phyloP scores from a whole-genome alignment of 2,329 filamentous ascomycete genomes.

The Fusarium citri region DNA sequence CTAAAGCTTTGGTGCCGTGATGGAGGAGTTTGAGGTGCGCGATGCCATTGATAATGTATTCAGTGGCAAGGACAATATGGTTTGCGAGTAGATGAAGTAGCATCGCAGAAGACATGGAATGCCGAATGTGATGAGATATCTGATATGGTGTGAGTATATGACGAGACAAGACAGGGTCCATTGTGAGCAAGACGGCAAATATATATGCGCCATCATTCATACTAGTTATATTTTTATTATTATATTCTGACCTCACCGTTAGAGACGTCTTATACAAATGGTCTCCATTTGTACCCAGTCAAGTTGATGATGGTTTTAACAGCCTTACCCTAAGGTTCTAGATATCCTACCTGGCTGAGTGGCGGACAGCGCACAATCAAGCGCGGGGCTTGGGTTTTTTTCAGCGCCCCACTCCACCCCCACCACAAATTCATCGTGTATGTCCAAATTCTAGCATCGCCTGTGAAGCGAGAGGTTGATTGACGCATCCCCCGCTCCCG shows the following conservation, averaged over 20 bases:
- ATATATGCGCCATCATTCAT: not conserved
- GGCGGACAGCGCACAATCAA: conserved; percentile 42
- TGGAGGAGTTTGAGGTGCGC: conserved; percentile 76
- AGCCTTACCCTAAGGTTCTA: conserved; percentile 17
- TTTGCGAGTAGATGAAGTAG: conserved; percentile 13
- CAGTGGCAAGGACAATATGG: conserved; percentile 30
- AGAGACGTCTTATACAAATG: not conserved
- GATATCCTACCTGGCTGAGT: conserved; percentile 29
- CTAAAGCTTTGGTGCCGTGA: conserved; percentile 69
- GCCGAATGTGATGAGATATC: not conserved
- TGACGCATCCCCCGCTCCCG: conserved; percentile 42
- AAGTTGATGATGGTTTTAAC: not conserved
- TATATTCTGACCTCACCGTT: not conserved
- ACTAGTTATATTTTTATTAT: not conserved
- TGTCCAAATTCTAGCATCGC: conserved; percentile 51
- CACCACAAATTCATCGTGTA: conserved; percentile 57
- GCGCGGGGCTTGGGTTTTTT: conserved; percentile 51
- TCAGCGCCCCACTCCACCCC: conserved; percentile 51
- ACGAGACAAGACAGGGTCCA: not conserved
- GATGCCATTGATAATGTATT: conserved; percentile 79
- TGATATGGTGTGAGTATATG: not conserved
- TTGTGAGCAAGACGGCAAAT: not conserved
- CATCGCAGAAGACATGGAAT: too few relatives aligned
- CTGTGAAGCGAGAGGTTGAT: conserved; percentile 37
- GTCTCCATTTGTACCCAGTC: not conserved